Conservation (phyloP, 2,329 filamentous ascomycete genomes). For the Penicillium sp. region DNA sequence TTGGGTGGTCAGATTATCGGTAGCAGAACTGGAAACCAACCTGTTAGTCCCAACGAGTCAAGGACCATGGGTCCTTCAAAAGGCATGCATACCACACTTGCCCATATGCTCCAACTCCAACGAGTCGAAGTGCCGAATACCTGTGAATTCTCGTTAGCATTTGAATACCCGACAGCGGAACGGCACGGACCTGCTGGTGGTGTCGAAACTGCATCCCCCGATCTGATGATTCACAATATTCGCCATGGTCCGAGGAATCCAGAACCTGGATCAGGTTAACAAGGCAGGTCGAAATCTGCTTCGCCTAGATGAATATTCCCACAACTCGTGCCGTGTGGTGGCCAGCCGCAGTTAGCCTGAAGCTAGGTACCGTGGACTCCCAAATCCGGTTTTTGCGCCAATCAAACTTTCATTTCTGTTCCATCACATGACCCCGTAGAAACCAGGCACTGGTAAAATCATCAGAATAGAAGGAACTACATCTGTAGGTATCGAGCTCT, state of each 20-base stretch:
- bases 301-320: not conserved
- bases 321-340: not conserved
- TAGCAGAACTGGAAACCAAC: not conserved
- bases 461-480: not conserved
- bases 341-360: not conserved
- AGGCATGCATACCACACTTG: constrained; percentile 1
- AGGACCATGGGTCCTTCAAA: not conserved
- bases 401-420: not conserved
- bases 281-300: not conserved
- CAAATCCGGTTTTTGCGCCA: not conserved
- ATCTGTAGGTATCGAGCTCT: not conserved
- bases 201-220: not conserved
- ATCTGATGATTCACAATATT: not conserved
- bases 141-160: not conserved
- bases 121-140: not conserved
- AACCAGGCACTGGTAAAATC: not conserved
- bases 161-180: not conserved
- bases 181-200: not conserved
- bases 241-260: not conserved
- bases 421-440: not conserved
- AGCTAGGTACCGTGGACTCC: not conserved
- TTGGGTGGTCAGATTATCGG: not conserved
- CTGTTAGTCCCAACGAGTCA: not conserved
- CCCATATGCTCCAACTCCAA: constrained; percentile 2
- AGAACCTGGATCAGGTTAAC: not conserved